Evolutionary conservation across 2,329 filamentous ascomycete species (phyloP), one percentile per base, ranked within the genome.

Genomic region (Pseudogymnoascus sp.): DNA sequence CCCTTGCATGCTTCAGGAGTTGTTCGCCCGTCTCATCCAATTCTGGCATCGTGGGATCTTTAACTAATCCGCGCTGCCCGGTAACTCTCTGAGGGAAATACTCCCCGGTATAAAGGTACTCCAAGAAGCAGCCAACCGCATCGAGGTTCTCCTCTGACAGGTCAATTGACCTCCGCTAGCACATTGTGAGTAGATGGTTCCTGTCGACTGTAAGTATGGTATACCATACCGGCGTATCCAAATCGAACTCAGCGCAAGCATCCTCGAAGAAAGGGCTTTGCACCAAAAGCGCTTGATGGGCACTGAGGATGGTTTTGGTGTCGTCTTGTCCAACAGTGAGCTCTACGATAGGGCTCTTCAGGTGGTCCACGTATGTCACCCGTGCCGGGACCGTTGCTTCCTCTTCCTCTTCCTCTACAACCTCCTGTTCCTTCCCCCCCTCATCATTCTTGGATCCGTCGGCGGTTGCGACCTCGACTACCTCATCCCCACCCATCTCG

Each of bases 1-100:
- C 84, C 65, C 89, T 88, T 20, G 92, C 92, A 73, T 97, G 92
- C 70, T 89, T 90, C 64, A 97, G 85, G 16, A 97, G 86, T 71
- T 93, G 89, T 12, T 87, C 82, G 66, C 92, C 92, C n/a, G 83
- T 84, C 71, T 90, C 81, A 75, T 96, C 92, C 61, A 90, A 79
- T 0, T 76, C 72, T 3, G 88, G 88, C 11, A 85, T 73, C 6
- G 81, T 75, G 0, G 87, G 82, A 71, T 93, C 88, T 60, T 79
- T 73, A 71, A 95, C 90, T 50, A 95, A 84, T 28, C 80, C 76
- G 43, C 85, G 86, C 68, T 86, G 81, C 60, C 84, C 83, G 14
- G 81, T 74, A 12, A 86, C 71, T 68, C 86, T 84, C 67, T 81
- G 81, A 18, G 91, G 90, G 76, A 93, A 95, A 80, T 97, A 94